Percentiles rank a stretch among this genome's conserved stretches.
Conservation (phyloP, 208 protist species). For the Crithidia mellificae region DNA sequence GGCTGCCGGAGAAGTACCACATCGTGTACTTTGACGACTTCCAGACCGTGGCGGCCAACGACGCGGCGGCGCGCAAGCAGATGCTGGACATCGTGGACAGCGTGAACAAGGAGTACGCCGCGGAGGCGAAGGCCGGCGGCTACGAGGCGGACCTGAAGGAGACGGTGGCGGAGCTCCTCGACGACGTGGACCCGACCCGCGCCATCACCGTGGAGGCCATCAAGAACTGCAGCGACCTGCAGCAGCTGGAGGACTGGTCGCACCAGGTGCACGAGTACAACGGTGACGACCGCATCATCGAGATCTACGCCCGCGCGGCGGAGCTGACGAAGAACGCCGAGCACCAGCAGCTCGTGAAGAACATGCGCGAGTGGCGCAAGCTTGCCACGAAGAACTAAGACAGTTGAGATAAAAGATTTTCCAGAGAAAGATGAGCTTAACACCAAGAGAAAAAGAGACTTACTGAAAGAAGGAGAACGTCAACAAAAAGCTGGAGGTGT, state of each 20-base stretch:
- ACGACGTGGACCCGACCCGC: constrained; percentile 82
- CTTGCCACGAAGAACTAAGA: constrained; percentile 62
- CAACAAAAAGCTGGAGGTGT: too few species aligned
- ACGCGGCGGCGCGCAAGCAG: constrained; percentile 60
- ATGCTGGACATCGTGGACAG: constrained; percentile 81
- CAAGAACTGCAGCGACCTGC: constrained; percentile 63
- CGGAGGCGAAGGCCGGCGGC: constrained; percentile 66
- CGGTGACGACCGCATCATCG: constrained; percentile 82
- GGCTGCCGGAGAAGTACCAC: constrained; percentile 91
- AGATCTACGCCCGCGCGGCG: constrained; percentile 83
- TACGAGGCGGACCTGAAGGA: constrained; percentile 74
- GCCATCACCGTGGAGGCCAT: constrained; percentile 75
- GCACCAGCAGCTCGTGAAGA: constrained; percentile 68
- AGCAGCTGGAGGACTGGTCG: constrained; percentile 81
- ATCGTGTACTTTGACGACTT: constrained; percentile 91
- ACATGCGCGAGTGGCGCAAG: constrained; percentile 78
- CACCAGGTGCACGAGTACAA: constrained; percentile 87
- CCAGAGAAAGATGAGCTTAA: too few species aligned
- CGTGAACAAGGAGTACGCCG: constrained; percentile 77
- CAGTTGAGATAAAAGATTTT: neutral
- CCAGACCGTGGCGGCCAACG: constrained; percentile 86
- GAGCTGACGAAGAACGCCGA: constrained; percentile 80
- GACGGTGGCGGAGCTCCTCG: constrained; percentile 59
- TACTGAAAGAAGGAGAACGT: too few species aligned
- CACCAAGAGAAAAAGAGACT: too few species aligned